phyloP scores from a whole-genome alignment of 257 asterid species.

The Salvia hispanica region DNA sequence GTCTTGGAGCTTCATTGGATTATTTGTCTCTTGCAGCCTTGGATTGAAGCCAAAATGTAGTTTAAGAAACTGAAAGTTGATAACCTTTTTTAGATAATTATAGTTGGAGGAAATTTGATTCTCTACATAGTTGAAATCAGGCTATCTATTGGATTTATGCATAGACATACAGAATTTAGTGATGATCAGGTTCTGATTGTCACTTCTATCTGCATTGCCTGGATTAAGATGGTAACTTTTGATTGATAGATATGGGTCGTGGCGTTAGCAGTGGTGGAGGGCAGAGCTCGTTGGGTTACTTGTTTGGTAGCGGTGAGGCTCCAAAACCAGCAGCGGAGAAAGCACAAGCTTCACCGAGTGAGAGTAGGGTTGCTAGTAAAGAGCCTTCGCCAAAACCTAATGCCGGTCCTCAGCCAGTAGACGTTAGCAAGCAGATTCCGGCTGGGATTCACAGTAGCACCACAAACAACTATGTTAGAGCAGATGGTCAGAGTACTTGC shows the following conservation, averaged over 20 bases:
- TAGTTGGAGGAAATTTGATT: conserved; percentile 11
- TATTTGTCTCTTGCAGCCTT: conserved; percentile 22
- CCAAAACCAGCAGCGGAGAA: conserved; percentile 49
- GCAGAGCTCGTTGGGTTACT: conserved; percentile 67
- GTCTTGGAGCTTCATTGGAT: background rate
- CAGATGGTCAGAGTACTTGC: conserved; percentile 56
- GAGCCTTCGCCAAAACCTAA: conserved; percentile 54
- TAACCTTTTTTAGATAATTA: background rate
- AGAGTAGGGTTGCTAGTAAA: conserved; percentile 38
- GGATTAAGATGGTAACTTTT: conserved; percentile 17
- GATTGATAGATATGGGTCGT: conserved; percentile 49
- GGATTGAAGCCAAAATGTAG: background rate
- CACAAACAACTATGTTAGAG: conserved; percentile 48
- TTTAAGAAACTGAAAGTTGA: conserved; percentile 1
- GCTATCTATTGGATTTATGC: background rate
- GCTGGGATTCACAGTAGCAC: conserved; percentile 68
- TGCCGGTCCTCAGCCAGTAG: conserved; percentile 50
- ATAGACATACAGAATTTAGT: conserved; percentile 1
- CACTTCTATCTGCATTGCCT: conserved; percentile 10
- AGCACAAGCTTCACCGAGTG: conserved; percentile 44
- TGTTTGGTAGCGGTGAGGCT: conserved; percentile 62
- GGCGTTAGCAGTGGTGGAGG: conserved; percentile 76
- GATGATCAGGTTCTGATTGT: conserved; percentile 12
- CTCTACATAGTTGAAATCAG: background rate
- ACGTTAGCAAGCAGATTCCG: conserved; percentile 57